These are phyloP conservation scores for Phytophthora brassicae DNA, from an alignment of 352 stramenopile genomes.

Conservation along the genomic window DNA sequence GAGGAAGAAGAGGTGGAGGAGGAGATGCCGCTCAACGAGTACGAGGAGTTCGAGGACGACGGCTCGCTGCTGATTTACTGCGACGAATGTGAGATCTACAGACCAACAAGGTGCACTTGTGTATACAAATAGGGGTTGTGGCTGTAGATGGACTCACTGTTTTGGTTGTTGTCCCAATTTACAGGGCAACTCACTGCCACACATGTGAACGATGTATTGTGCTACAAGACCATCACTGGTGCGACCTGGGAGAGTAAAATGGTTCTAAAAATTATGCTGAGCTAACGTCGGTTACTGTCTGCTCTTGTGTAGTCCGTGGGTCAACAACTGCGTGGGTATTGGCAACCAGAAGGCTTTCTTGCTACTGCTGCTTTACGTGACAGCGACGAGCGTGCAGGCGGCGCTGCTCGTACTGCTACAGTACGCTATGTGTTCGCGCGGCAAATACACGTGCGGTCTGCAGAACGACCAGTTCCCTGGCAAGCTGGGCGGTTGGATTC, in stretches of 20 bases:
- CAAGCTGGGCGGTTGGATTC: slow-evolving; percentile 60
- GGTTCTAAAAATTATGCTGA: no score
- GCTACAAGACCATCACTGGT: slow-evolving; percentile 87
- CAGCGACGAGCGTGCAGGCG: slow-evolving; percentile 57
- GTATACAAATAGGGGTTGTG: no score
- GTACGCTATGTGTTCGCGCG: slow-evolving; percentile 44
- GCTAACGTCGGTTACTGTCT: no score
- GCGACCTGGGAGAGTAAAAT: slow-evolving; percentile 2
- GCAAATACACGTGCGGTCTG: slow-evolving; percentile 58
- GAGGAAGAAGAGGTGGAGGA: slow-evolving; percentile 42
- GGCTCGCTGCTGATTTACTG: slow-evolving; percentile 79
- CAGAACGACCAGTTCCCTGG: slow-evolving; percentile 61
- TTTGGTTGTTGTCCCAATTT: no score
- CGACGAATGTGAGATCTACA: slow-evolving; percentile 79
- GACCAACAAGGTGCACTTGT: slow-evolving; percentile 73
- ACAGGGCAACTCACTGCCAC: slow-evolving; percentile 74
- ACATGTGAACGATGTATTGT: slow-evolving; percentile 79
- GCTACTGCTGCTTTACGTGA: slow-evolving; percentile 78
- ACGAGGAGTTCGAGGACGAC: slow-evolving; percentile 72
- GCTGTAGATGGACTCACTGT: no score
- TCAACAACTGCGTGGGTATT: slow-evolving; percentile 88
- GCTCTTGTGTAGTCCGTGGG: slow-evolving; percentile 82
- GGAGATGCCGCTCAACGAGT: slow-evolving; percentile 66
- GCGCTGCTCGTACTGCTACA: slow-evolving; percentile 55
- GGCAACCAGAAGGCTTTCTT: slow-evolving; percentile 84